Evolutionary conservation across 495 filamentous ascomycete species (phyloP).

Genomic region (Neurospora sublineolata): DNA sequence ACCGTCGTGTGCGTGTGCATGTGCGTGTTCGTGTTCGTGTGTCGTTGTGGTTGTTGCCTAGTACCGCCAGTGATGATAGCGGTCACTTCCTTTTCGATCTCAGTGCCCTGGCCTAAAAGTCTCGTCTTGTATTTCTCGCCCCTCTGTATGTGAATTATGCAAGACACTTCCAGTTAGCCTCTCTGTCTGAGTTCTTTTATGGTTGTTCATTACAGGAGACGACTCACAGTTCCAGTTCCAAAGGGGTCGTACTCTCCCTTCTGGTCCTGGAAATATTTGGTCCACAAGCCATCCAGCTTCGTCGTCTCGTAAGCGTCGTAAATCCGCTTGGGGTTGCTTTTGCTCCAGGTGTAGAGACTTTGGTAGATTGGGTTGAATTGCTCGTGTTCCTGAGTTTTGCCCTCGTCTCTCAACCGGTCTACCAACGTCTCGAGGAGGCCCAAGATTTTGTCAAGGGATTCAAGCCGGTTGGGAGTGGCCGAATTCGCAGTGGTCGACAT

Average conservation of each 20-base stretch:
- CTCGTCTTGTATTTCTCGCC: background rate
- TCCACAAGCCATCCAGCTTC: background rate
- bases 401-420: background rate
- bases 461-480: background rate
- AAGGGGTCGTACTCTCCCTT: no score
- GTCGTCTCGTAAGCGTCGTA: background rate
- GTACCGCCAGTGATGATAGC: no score
- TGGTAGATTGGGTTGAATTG: no score
- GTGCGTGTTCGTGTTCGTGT: no score
- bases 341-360: no score
- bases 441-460: background rate
- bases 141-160: no score
- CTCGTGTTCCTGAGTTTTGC: no score
- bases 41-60: no score
- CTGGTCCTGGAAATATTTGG: background rate
- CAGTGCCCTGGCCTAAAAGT: background rate
- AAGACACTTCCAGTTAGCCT: background rate
- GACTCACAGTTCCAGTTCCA: background rate
- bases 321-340: background rate
- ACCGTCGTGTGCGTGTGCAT: background rate
- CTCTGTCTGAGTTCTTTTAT: background rate
- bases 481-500: background rate
- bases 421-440: accelerated
- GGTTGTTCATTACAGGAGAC: background rate
- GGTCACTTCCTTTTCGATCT: no score